phyloP scores from a whole-genome alignment of 345 rosid species.

The Euphorbia peplus region DNA sequence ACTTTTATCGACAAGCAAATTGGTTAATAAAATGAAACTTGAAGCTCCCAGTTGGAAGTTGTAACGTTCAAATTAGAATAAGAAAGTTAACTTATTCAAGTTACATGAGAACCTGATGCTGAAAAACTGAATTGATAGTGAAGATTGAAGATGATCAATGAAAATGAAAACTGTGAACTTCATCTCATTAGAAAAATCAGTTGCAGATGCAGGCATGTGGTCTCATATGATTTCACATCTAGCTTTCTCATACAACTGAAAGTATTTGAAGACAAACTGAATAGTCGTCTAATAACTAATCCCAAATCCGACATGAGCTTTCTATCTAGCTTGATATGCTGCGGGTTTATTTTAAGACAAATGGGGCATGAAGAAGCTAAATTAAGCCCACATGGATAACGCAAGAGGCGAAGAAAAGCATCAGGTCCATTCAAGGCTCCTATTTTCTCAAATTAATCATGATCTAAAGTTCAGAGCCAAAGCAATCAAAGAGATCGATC shows the following conservation, averaged over 20 bases:
- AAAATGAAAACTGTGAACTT: too few species aligned
- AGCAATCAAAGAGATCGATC: slow-evolving; percentile 55
- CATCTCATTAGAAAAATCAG: too few species aligned
- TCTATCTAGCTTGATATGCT: neutral
- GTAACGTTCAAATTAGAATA: neutral
- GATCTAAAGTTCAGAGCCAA: slow-evolving; percentile 70
- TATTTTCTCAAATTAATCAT: slow-evolving; percentile 53
- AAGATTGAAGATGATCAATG: too few species aligned
- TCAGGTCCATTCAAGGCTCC: slow-evolving; percentile 52
- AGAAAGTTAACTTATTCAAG: neutral
- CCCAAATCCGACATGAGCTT: neutral
- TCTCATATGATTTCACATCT: neutral
- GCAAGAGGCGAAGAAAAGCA: slow-evolving; percentile 54
- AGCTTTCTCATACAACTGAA: neutral
- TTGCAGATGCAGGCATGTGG: too few species aligned
- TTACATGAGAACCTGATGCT: neutral
- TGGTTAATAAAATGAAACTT: slow-evolving; percentile 4
- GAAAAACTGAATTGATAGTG: too few species aligned
- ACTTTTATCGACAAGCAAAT: slow-evolving; percentile 7
- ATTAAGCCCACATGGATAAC: slow-evolving; percentile 56
- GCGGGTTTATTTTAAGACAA: neutral
- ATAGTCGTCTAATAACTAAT: too few species aligned
- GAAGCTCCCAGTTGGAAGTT: neutral
- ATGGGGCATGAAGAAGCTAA: slow-evolving; percentile 4
- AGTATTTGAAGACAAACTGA: neutral